Conservation (phyloP, 805 yeast species). For the Saturnispora dispora region DNA sequence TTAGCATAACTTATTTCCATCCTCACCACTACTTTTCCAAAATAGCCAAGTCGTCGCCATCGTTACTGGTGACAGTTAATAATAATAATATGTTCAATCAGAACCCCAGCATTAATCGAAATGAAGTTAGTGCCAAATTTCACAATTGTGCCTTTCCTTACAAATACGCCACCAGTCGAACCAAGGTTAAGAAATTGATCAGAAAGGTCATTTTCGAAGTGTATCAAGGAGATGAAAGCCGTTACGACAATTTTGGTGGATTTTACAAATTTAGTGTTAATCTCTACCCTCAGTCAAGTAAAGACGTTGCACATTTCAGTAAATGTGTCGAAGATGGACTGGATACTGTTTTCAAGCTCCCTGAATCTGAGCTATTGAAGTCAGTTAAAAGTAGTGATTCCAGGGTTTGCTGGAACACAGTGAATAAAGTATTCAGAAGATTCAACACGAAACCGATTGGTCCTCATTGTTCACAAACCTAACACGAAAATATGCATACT, state of each 20-base stretch:
- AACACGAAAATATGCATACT: neutral
- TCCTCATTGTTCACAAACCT: neutral
- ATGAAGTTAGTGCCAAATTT: slow-evolving; percentile 1
- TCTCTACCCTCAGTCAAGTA: slow-evolving; percentile 11
- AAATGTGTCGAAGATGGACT: slow-evolving; percentile 14
- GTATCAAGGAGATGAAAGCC: slow-evolving; percentile 9
- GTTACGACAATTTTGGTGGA: slow-evolving; percentile 18
- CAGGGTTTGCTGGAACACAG: slow-evolving; percentile 16
- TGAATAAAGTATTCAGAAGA: slow-evolving; percentile 8
- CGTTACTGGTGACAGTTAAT: slow-evolving; percentile 25
- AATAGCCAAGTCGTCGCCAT: slow-evolving; percentile 28
- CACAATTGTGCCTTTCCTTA: slow-evolving; percentile 16
- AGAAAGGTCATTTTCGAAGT: slow-evolving; percentile 15
- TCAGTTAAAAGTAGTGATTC: slow-evolving; percentile 9
- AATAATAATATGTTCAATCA: slow-evolving; percentile 29
- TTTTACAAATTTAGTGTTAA: slow-evolving; percentile 16
- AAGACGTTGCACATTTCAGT: slow-evolving; percentile 13
- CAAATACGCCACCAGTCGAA: slow-evolving; percentile 21
- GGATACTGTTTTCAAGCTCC: slow-evolving; percentile 10
- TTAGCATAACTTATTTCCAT: slow-evolving; percentile 19
- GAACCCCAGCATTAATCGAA: slow-evolving; percentile 6
- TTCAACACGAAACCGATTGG: slow-evolving; percentile 1
- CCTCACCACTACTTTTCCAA: slow-evolving; percentile 17
- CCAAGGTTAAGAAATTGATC: slow-evolving; percentile 16
- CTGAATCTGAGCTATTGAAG: slow-evolving; percentile 2